phyloP scores from a whole-genome alignment of 106 monocot species.

The Dendrobium officinale region DNA sequence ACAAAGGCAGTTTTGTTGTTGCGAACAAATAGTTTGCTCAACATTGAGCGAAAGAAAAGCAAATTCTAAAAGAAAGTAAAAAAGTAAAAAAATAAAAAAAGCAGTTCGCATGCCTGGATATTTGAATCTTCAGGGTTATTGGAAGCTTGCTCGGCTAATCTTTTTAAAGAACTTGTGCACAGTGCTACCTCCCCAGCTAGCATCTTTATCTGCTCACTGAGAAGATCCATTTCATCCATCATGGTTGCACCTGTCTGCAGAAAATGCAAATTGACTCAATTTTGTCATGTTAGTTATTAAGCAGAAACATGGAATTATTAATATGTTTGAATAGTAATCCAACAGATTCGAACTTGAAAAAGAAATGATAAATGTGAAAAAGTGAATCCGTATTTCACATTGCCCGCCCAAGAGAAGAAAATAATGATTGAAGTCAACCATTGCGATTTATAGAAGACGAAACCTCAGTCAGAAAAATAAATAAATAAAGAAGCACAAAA shows the following conservation, averaged over 20 bases:
- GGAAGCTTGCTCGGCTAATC: slow-evolving; percentile 69
- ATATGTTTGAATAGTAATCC: background rate
- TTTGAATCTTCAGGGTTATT: slow-evolving; percentile 68
- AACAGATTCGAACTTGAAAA: background rate
- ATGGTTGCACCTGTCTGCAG: slow-evolving; percentile 85
- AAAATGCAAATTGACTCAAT: background rate
- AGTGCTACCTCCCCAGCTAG: slow-evolving; percentile 91
- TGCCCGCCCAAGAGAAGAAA: background rate
- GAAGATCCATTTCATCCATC: slow-evolving; percentile 92
- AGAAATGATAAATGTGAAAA: background rate
- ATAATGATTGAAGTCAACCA: background rate
- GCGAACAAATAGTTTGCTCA: background rate
- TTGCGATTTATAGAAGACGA: background rate
- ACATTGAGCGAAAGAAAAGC: background rate
- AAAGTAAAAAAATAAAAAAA: background rate
- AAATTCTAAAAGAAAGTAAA: background rate
- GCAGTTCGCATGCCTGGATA: slow-evolving; percentile 50
- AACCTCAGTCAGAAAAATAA: background rate
- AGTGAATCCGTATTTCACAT: background rate
- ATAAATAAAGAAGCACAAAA: background rate
- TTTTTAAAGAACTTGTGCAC: slow-evolving; percentile 81
- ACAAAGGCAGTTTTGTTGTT: background rate
- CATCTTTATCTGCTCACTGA: slow-evolving; percentile 91
- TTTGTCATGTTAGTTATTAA: background rate
- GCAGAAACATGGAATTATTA: background rate